Base-by-base conservation (phyloP, 2,329 filamentous ascomycete species). In the Podosphaera xanthii region DNA sequence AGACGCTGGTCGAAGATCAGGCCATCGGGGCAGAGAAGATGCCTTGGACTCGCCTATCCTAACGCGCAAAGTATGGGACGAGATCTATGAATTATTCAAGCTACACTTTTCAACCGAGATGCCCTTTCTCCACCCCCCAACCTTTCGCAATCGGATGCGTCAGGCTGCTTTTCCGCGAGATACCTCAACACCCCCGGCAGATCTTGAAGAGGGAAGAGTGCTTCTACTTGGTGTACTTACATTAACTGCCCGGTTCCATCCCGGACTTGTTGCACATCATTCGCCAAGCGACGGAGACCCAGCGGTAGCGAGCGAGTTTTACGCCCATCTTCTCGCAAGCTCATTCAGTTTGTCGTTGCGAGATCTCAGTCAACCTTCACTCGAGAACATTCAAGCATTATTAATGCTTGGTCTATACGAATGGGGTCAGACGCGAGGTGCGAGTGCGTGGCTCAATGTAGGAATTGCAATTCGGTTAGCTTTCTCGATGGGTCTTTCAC, bases 391-490 rank as follows among this genome's bases (percentile, higher is more conserved):
- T 0, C 83, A 87, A 63, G 81, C 82, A 0, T 75, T 82, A 53
- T 73, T 87, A 8, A 86, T 87, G 82, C 73, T 88, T 6, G 81
- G 78, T 1, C 72, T 86, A 9, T 84, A 87, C 62, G 82, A 87
- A 62, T 87, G 83, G 83, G 81, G 80, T 9, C 81, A 82, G 67
- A 76, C 77, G 7, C 72, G 76, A 62, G 82, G 82, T 1, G 69
- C 77, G 30, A 77, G 77, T 48, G 82, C 82, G 12, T 87, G 82
- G 78, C 76, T 83, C 67, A 80, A 79, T 61, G 74, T 87, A 36
- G 82, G 82, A 10, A 71, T 81, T 6, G 82, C 83, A 3, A 78
- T 66, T 8, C 62, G 67, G 42, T 77, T 82, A 70, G 82, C 83
- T 2, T 80, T 82, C 60, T 76, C 76, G 1, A 73, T 84, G 60